These are phyloP conservation scores for Nitzschia inconspicua DNA, from an alignment of 108 stramenopile species.

Conservation along the genomic window DNA sequence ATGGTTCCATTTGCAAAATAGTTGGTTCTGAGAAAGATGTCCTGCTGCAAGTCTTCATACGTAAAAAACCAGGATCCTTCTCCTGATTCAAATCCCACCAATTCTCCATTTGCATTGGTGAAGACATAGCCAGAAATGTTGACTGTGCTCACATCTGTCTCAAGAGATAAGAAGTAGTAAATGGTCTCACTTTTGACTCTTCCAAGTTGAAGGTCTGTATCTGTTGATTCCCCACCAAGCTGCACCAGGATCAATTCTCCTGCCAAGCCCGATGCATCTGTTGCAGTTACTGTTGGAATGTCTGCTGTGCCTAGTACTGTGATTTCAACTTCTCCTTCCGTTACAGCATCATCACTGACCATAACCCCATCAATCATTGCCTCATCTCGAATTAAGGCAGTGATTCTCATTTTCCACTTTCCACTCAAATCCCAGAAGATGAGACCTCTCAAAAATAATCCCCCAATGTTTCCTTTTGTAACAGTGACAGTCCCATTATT, in stretches of 20 bases:
- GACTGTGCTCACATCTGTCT: too few relatives aligned
- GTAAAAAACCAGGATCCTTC: not conserved
- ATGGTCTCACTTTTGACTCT: not conserved
- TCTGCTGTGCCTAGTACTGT: slow-evolving; percentile 1
- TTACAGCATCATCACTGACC: not conserved
- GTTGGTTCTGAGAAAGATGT: not conserved
- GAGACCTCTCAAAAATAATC: not conserved
- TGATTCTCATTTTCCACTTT: not conserved
- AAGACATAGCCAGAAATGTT: not conserved
- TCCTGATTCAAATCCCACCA: slow-evolving; percentile 7
- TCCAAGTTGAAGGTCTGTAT: slow-evolving; percentile 1
- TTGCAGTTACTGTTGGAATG: not conserved
- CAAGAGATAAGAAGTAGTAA: not conserved
- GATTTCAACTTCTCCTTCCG: not conserved
- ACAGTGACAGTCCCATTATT: not conserved
- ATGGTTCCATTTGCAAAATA: not conserved
- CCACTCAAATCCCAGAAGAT: slow-evolving; percentile 1
- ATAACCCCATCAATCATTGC: not conserved
- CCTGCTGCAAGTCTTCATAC: not conserved
- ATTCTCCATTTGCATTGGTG: not conserved
- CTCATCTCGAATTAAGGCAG: not conserved
- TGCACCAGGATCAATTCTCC: not conserved
- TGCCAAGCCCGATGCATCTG: not conserved
- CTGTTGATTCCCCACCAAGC: not conserved
- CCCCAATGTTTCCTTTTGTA: not conserved